These are phyloP conservation scores for Pneumocystis oryctolagi DNA, from an alignment of 1,139 yeast species.

Conservation along the genomic window DNA sequence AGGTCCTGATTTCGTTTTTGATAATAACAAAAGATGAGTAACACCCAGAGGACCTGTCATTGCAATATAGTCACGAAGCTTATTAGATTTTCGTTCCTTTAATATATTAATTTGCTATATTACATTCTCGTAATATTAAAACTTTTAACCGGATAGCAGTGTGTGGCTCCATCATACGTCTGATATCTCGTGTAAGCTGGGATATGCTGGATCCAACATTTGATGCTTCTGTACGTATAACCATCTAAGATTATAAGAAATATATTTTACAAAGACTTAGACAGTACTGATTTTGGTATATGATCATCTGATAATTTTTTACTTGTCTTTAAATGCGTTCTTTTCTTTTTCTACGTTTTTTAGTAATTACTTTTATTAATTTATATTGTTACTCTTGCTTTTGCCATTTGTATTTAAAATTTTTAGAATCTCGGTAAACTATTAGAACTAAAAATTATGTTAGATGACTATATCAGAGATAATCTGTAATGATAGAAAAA, in stretches of 20 bases:
- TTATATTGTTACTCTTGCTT: background rate
- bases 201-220: constrained; percentile 66
- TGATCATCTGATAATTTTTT: background rate
- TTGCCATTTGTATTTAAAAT: background rate
- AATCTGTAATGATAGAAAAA: background rate
- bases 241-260: constrained; percentile 23
- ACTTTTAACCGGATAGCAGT: constrained; percentile 68
- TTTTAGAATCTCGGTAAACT: background rate
- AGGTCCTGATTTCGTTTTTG: constrained; percentile 65
- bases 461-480: background rate
- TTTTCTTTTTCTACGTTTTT: background rate
- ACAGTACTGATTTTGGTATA: background rate
- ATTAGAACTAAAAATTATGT: background rate
- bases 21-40: constrained; percentile 70
- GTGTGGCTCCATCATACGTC: constrained; percentile 90
- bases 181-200: constrained; percentile 73
- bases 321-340: background rate
- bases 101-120: background rate
- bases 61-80: constrained; percentile 75
- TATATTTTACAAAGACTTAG: constrained; percentile 30
- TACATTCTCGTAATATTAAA: background rate
- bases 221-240: constrained; percentile 68
- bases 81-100: constrained; percentile 66
- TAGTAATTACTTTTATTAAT: background rate
- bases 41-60: constrained; percentile 98